Evolutionary conservation across 306 rosid genomes (phyloP), one percentile per base, ranked within the genome.

Genomic region (Quercus variabilis): DNA sequence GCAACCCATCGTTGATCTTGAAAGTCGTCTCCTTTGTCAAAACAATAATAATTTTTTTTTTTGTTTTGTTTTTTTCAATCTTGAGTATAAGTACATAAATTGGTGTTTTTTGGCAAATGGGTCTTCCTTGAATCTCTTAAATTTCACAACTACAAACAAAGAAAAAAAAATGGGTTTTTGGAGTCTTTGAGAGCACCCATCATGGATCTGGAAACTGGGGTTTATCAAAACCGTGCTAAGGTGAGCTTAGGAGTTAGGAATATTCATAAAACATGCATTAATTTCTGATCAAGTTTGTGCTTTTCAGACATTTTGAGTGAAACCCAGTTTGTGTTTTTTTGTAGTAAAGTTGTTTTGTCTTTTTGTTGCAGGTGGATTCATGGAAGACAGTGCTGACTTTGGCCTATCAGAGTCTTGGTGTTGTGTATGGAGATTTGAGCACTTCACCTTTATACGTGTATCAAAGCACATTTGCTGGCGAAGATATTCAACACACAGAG

Each of bases 401-500:
- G 83, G 99, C 99, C 38, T 95, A 89, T 74, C 99, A 95, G 87
- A 95, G 99, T 55, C 90, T 95, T 11, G 99, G 99, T 54, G 98
- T 95, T 20, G 99, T 95, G 43, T 95, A 95, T 73, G 99, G 99
- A 4, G 99, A 95, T 85, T 91, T 95, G 82, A 92, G 99, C 84
- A 95, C 84, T 75, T 95, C 99, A 62, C 99, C 99, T 25, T 69
- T 95, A 7, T 95, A 95, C 73, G 99, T 95, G 0, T 93, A 85
- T 82, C 85, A 83, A 77, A 92, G 88, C 88, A 90, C 99, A 28
- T 95, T 95, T 77, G 87, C 91, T 5, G 97, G 85, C 74, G 94
- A 41, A 2, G 46, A 89, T 72, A 91, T 95, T 33, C 43, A 12
- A 5, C 97, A 88, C 56, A 38, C 94, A 4, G 83, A 87, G 41